Base-by-base conservation (phyloP, 306 rosid genomes). In the Acmispon strigosus region DNA sequence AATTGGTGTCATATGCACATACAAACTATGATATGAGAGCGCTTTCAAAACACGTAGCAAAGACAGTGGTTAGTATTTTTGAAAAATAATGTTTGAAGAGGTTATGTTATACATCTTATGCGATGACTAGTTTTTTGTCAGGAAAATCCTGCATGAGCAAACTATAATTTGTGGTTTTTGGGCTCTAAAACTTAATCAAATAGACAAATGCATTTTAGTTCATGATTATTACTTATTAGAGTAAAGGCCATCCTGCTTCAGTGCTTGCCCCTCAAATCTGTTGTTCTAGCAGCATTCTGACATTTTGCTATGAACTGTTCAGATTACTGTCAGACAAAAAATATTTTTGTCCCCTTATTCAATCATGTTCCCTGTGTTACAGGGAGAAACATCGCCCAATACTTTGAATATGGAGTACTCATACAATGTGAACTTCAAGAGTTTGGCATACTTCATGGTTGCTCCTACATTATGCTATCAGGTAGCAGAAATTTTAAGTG, bases 401-500 rank as follows among this genome's bases (percentile, higher is more conserved):
- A 70, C 57, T 59, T 52, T 27, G 54, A 60, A 50, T 67, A 39
- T 64, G 62, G 92, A 89, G 66, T 52, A 41, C 74, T 70, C 85
- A 50, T 79, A 67, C 73, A 52, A 18, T 43, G 84, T 83, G 82
- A 82, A 69, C 84, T 81, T 95, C 75, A 76, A 76, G 79, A 89
- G 86, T 72, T 78, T 95, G 81, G 76, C 72, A 22, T 95, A 95
- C 90, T 95, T 95, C 83, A 91, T 95, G 91, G 91, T 87, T 81
- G 96, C 99, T 77, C 99, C 99, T 49, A 95, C 97, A 10, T 79
- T 91, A 72, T 95, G 99, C 77, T 95, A 91, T 78, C 99, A 95
- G 99, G 99, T 95, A 80, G 59, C 74, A 61, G 50, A 66, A 49
- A 14, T 58, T 49, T 48, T 55, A 55, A 44, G 44, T 24, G n/a